Percentiles rank a stretch among this genome's conserved stretches.
These are phyloP conservation scores for Sporobolomyces roseus DNA, from an alignment of 768 basidiomycete species.

Conservation along the genomic window DNA sequence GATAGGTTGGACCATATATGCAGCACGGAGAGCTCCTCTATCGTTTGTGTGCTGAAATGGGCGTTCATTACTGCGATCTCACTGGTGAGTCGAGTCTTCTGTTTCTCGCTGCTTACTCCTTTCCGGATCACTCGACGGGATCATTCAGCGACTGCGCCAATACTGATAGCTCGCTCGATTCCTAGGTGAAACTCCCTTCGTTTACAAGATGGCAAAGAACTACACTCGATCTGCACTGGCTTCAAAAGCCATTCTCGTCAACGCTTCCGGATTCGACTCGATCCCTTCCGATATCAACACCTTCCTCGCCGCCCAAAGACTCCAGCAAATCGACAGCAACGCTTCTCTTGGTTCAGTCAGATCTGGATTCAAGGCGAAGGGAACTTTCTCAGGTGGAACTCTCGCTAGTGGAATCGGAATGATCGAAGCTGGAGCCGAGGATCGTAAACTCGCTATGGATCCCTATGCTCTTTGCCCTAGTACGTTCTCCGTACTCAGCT, in stretches of 20 bases:
- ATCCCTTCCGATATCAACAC: slow-evolving; percentile 68
- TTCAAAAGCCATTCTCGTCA: slow-evolving; percentile 70
- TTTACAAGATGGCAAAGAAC: slow-evolving; percentile 59
- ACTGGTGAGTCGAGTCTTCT: slow-evolving; percentile 49
- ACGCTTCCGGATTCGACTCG: slow-evolving; percentile 63
- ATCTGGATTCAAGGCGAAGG: slow-evolving; percentile 55
- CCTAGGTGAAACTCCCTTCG: slow-evolving; percentile 62
- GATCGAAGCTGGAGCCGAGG: slow-evolving; percentile 47
- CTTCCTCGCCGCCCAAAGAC: slow-evolving; percentile 65
- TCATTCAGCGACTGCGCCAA: too few species aligned
- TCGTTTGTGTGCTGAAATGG: slow-evolving; percentile 68
- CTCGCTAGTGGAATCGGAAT: slow-evolving; percentile 51
- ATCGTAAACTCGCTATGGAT: slow-evolving; percentile 45
- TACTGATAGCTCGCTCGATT: too few species aligned
- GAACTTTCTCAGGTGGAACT: slow-evolving; percentile 65
- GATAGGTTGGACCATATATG: slow-evolving; percentile 76
- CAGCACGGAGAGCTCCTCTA: slow-evolving; percentile 70
- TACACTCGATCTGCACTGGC: slow-evolving; percentile 69
- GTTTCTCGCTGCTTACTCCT: not conserved
- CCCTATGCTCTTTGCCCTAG: slow-evolving; percentile 55
- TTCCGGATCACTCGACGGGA: not conserved
- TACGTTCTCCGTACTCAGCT: slow-evolving; percentile 40
- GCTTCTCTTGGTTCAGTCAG: slow-evolving; percentile 52
- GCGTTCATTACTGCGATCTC: slow-evolving; percentile 81
- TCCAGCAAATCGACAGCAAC: slow-evolving; percentile 54